Percentiles rank a stretch among this genome's conserved stretches.
Evolutionary conservation across 2,329 filamentous ascomycete genomes (phyloP).

Genomic region (Diplocarpon rosae): DNA sequence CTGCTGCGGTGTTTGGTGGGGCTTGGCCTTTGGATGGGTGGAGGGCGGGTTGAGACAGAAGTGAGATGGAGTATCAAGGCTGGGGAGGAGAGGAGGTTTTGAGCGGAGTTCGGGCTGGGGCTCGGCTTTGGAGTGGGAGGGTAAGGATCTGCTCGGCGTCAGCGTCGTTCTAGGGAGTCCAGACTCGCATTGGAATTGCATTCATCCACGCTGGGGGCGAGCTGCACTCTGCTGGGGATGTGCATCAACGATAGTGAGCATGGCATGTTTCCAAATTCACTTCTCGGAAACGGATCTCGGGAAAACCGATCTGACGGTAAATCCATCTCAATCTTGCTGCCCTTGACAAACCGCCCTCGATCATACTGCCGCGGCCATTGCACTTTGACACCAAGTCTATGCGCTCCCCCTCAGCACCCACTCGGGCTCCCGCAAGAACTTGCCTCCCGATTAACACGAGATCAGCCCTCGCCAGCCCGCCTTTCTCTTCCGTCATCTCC

Average conservation of each 20-base stretch:
- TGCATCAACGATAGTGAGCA: too few species aligned
- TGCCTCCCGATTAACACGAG: constrained; percentile 61
- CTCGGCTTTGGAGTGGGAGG: too few species aligned
- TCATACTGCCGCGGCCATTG: constrained; percentile 43
- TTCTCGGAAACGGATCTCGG: not conserved
- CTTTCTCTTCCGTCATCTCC: constrained; percentile 8
- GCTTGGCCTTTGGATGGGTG: constrained; percentile 5
- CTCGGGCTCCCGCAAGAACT: constrained; percentile 74
- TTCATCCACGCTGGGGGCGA: too few species aligned
- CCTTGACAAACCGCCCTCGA: constrained; percentile 17
- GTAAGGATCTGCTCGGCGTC: too few species aligned
- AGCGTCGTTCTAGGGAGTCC: too few species aligned
- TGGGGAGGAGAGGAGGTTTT: too few species aligned
- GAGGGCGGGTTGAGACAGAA: not conserved
- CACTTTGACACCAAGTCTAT: constrained; percentile 60
- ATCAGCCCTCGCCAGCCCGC: constrained; percentile 38
- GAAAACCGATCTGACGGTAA: not conserved
- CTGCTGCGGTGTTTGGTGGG: not conserved
- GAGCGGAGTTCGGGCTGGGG: too few species aligned
- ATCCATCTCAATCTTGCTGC: constrained; percentile 17
- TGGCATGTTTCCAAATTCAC: not conserved
- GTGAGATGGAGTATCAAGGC: too few species aligned
- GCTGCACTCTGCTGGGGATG: too few species aligned
- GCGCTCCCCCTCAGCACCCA: constrained; percentile 63
- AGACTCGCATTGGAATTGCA: too few species aligned